A percentile compares a stretch with the other conserved stretches of the same genome.
phyloP scores from a whole-genome alignment of 2,329 filamentous ascomycete species.

The Talaromyces sp. region DNA sequence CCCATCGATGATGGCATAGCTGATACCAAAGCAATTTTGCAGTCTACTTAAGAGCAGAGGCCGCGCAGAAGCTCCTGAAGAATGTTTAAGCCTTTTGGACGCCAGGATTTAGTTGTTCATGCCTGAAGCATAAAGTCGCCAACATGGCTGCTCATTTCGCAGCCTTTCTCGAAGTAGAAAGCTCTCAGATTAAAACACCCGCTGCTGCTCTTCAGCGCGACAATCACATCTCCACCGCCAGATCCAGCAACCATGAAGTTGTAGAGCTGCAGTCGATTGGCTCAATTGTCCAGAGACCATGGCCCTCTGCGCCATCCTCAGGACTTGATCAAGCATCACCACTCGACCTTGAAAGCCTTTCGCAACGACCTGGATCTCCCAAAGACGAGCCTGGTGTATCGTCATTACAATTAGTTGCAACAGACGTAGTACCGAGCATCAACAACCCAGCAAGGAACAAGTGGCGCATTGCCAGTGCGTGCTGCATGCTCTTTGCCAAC shows the following conservation, averaged over 20 bases:
- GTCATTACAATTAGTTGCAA: not conserved
- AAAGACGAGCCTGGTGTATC: not conserved
- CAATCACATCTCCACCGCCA: constrained; percentile 23
- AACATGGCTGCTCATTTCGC: constrained; percentile 29
- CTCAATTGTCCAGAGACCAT: constrained; percentile 14
- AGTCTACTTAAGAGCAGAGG: not conserved
- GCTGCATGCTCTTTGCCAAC: constrained; percentile 63
- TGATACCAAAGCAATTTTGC: not conserved
- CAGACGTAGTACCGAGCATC: constrained; percentile 26
- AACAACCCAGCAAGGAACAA: constrained; percentile 57
- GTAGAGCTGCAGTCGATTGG: constrained; percentile 19
- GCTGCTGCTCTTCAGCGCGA: constrained; percentile 35
- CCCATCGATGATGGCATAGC: not conserved
- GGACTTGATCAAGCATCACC: constrained; percentile 17
- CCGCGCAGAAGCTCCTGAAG: not conserved
- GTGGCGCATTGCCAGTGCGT: constrained; percentile 62
- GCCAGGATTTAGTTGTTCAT: not conserved
- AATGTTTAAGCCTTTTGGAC: not conserved
- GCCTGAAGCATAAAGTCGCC: not conserved
- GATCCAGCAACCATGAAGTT: constrained; percentile 25
- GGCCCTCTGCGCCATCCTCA: not conserved
- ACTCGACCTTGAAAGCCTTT: constrained; percentile 23
- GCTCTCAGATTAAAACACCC: constrained; percentile 35
- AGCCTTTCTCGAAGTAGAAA: constrained; percentile 43
- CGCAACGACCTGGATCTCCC: constrained; percentile 21